Evolutionary conservation across 768 basidiomycete species (phyloP), one percentile per base, ranked within the genome.

Genomic region (Kondoa subrosea): DNA sequence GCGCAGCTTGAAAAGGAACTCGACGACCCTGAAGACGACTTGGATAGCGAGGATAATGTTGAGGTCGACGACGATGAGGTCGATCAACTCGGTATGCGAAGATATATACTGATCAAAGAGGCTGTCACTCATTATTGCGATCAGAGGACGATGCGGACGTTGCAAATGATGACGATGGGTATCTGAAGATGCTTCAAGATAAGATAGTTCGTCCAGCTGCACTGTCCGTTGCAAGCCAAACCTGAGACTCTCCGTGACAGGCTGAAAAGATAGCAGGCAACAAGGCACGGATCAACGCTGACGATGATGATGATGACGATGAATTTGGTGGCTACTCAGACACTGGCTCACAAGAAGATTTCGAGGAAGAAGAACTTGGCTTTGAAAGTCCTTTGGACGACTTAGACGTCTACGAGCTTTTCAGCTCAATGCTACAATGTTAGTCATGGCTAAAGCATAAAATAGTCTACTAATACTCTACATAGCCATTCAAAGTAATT

Each of bases 381-480:
- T 63, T 63, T 32, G 29, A n/a, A 32, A 31, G 29, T 12, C 61
- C 61, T 17, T 63, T 63, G 61, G 61, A 63, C 30, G 15, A 33
- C 8, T 21, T 63, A 27, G 61, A 63, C 30, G 61, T 32, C 16
- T 63, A 63, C n/a, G n/a, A 31, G 27, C 29, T 31, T 14, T 63
- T 63, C n/a, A 8, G 29, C 16, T 21, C 30, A n/a, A 33, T 63
- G 26, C 30, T 63, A 8, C 61, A 63, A 32, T n/a, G 61, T 63
- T 14, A 63, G 61, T 32, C 34, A 3, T 26, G 14, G 29, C 40
- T 50, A n/a, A n/a, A n/a, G n/a, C n/a, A n/a, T n/a, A n/a, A n/a
- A n/a, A n/a, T n/a, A n/a, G n/a, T n/a, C 15, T 56, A 15, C 56
- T 56, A 15, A 56, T 25, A 15, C 56, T 15, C 56, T 56, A 15